These are phyloP conservation scores for Tricholoma bakamatsutake DNA, from an alignment of 768 basidiomycete genomes.

Conservation along the genomic window DNA sequence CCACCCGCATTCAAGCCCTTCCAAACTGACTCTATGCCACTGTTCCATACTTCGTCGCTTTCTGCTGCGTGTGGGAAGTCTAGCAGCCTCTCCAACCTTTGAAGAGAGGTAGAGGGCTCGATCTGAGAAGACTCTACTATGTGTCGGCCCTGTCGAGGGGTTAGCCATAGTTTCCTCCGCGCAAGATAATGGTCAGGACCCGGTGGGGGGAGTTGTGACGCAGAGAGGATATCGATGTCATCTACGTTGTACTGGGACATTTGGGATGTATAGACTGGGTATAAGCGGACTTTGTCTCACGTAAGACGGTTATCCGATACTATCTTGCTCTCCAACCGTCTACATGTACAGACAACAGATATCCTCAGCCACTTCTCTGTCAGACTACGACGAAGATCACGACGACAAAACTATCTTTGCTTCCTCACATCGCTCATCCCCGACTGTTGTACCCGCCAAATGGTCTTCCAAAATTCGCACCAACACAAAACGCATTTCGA, in stretches of 20 bases:
- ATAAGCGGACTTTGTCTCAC: neutral
- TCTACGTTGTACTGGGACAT: conserved; percentile 15
- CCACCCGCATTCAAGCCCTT: conserved; percentile 54
- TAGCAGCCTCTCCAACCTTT: conserved; percentile 48
- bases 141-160: conserved; percentile 12
- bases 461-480: conserved; percentile 42
- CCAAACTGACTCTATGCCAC: conserved; percentile 58
- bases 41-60: conserved; percentile 49
- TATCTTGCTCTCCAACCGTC: conserved; percentile 26
- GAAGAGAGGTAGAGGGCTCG: conserved; percentile 31
- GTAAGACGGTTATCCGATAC: conserved; percentile 2
- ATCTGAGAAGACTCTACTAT: conserved; percentile 12
- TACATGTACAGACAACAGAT: conserved; percentile 47
- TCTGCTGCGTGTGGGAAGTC: conserved; percentile 39
- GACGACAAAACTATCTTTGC: conserved; percentile 47
- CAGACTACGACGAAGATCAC: conserved; percentile 68
- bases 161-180: conserved; percentile 60
- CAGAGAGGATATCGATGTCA: conserved; percentile 29
- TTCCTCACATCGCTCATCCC: conserved; percentile 34
- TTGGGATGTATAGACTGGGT: neutral
- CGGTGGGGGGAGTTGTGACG: conserved; percentile 45
- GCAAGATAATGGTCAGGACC: conserved; percentile 61
- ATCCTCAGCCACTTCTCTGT: conserved; percentile 76
- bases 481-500: conserved; percentile 18
- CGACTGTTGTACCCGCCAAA: conserved; percentile 58